Evolutionary conservation across 1,284 basidiomycete genomes (phyloP).

Genomic region (Naganishia albida): DNA sequence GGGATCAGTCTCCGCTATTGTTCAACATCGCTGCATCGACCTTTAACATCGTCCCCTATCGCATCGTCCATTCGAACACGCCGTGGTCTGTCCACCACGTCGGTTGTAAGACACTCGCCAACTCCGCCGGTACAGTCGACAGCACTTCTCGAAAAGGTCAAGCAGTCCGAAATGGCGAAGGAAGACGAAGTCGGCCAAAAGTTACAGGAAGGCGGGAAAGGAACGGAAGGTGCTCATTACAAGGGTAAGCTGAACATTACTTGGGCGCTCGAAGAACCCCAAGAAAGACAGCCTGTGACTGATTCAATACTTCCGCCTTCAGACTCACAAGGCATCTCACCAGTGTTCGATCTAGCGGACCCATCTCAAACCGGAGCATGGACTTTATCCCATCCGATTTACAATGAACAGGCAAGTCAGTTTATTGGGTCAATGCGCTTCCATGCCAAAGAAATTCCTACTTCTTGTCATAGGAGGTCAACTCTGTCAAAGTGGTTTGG

Average conservation of each 20-base stretch:
- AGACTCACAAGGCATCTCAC: slow-evolving; percentile 6
- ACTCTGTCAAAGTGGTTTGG: slow-evolving; percentile 66
- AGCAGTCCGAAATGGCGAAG: slow-evolving; percentile 1
- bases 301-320: background rate
- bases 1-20: background rate
- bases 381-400: slow-evolving; percentile 54
- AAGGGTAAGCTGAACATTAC: slow-evolving; percentile 14
- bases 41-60: background rate
- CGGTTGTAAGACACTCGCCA: background rate
- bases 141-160: slow-evolving; percentile 24
- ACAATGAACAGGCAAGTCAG: slow-evolving; percentile 46
- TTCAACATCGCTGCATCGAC: background rate
- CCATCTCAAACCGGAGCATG: slow-evolving; percentile 42
- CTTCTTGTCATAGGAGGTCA: slow-evolving; percentile 43
- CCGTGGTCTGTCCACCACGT: background rate
- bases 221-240: slow-evolving; percentile 32
- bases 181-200: slow-evolving; percentile 13
- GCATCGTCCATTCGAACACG: background rate
- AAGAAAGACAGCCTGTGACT: background rate
- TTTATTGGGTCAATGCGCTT: background rate
- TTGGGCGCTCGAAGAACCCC: no score
- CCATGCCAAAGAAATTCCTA: background rate
- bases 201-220: slow-evolving; percentile 28
- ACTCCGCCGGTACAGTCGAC: slow-evolving; percentile 6
- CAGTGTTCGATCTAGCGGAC: slow-evolving; percentile 36